Evolutionary conservation across 805 yeast genomes (phyloP).

Genomic region (Spathaspora arborariae): DNA sequence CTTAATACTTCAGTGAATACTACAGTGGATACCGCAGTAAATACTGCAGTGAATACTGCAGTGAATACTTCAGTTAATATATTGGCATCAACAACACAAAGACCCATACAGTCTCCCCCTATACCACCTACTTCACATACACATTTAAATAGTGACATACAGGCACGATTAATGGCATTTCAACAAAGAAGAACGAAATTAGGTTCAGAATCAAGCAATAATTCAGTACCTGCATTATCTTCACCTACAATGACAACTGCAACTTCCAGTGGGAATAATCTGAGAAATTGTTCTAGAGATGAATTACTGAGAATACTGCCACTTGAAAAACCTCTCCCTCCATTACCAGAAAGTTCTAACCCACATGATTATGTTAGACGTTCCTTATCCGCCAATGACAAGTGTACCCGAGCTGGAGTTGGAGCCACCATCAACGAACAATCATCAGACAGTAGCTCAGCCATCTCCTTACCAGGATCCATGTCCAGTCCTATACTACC

Average conservation of each 20-base stretch:
- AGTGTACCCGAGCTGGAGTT: not conserved
- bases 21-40: not conserved
- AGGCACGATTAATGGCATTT: slow-evolving; percentile 82
- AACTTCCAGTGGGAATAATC: not conserved
- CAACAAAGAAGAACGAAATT: slow-evolving; percentile 64
- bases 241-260: slow-evolving; percentile 1
- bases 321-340: slow-evolving; percentile 22
- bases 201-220: slow-evolving; percentile 8
- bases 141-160: slow-evolving; percentile 65
- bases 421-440: not conserved
- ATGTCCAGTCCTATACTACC: not conserved
- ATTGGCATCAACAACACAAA: slow-evolving; percentile 8
- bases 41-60: not conserved
- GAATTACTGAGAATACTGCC: slow-evolving; percentile 1
- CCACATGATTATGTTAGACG: slow-evolving; percentile 1
- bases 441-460: not conserved
- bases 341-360: slow-evolving; percentile 15
- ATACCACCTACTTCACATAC: slow-evolving; percentile 12
- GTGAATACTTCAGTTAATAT: not conserved
- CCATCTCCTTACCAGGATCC: not conserved
- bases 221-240: not conserved
- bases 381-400: slow-evolving; percentile 4
- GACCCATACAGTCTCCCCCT: slow-evolving; percentile 10
- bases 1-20: not conserved
- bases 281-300: not conserved